These are phyloP conservation scores for Hyphopichia pseudoburtonii DNA, from an alignment of 1,139 yeast genomes.

Conservation along the genomic window DNA sequence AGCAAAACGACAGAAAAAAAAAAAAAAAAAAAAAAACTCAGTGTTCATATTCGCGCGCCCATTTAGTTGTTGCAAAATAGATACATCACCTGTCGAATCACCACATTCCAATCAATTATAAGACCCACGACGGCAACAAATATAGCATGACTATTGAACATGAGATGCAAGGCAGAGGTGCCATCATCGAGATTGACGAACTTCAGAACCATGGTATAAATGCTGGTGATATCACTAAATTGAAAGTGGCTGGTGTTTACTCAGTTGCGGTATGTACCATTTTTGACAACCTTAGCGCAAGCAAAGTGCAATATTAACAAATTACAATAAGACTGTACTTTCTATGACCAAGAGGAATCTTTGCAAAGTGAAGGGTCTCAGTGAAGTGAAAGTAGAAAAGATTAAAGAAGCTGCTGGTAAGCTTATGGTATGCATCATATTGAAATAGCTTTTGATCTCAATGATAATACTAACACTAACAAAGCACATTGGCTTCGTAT, in stretches of 20 bases:
- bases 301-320: conserved; percentile 8
- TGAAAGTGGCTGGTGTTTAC: conserved; percentile 53
- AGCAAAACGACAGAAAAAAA: not conserved
- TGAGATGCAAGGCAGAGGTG: conserved; percentile 9
- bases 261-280: conserved; percentile 19
- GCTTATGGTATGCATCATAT: conserved; percentile 24
- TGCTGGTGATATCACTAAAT: conserved; percentile 56
- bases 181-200: conserved; percentile 48
- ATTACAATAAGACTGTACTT: conserved; percentile 38
- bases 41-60: too few species aligned
- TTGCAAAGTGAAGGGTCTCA: conserved; percentile 53
- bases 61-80: not conserved
- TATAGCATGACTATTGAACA: conserved; percentile 9
- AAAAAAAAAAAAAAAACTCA: not conserved
- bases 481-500: conserved; percentile 47
- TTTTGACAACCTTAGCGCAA: not conserved
- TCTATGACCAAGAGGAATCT: conserved; percentile 56
- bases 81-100: not conserved
- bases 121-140: conserved; percentile 4
- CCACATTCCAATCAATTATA: too few species aligned
- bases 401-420: conserved; percentile 62
- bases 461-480: conserved; percentile 4
- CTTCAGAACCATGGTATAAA: conserved; percentile 30
- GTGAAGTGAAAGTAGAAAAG: conserved; percentile 61
- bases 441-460: not conserved